Percentiles rank a stretch among this genome's conserved stretches.
phyloP scores from a whole-genome alignment of 176 grass and related monocot species.

The Oryza meridionalis region DNA sequence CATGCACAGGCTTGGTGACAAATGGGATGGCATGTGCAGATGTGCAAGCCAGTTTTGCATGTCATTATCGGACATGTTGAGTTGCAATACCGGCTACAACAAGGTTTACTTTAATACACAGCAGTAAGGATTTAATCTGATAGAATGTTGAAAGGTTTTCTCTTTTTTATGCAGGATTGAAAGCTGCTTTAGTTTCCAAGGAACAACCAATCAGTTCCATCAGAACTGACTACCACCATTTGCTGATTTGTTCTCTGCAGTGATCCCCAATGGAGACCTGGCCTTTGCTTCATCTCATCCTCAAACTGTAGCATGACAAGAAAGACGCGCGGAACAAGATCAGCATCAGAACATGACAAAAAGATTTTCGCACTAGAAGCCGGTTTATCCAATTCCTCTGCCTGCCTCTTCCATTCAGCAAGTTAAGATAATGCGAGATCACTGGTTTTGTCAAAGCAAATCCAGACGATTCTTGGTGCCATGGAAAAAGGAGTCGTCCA shows the following conservation, averaged over 20 bases:
- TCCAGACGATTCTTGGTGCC: conserved; percentile 27
- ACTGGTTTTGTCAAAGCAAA: conserved; percentile 26
- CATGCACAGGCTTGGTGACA: background rate
- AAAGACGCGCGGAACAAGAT: conserved; percentile 40
- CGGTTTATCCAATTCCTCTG: background rate
- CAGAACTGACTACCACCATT: conserved; percentile 1
- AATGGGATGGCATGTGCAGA: conserved; percentile 10
- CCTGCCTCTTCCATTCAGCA: background rate
- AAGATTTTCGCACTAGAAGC: conserved; percentile 36
- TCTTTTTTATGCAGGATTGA: background rate
- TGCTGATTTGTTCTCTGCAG: background rate
- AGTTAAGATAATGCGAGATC: conserved; percentile 19
- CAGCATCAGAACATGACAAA: conserved; percentile 33
- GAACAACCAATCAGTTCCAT: background rate
- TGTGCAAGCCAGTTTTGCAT: conserved; percentile 16
- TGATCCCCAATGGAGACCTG: background rate
- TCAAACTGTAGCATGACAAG: conserved; percentile 25
- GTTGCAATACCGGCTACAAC: background rate
- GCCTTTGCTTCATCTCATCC: conserved; percentile 9
- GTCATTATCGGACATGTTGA: background rate
- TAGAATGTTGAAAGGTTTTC: background rate
- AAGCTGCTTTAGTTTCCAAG: background rate
- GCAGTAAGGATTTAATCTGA: background rate
- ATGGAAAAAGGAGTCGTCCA: background rate
- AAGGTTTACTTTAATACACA: background rate